These are phyloP conservation scores for Xylaria sp. DNA, from an alignment of 2,329 filamentous ascomycete species.

Conservation along the genomic window DNA sequence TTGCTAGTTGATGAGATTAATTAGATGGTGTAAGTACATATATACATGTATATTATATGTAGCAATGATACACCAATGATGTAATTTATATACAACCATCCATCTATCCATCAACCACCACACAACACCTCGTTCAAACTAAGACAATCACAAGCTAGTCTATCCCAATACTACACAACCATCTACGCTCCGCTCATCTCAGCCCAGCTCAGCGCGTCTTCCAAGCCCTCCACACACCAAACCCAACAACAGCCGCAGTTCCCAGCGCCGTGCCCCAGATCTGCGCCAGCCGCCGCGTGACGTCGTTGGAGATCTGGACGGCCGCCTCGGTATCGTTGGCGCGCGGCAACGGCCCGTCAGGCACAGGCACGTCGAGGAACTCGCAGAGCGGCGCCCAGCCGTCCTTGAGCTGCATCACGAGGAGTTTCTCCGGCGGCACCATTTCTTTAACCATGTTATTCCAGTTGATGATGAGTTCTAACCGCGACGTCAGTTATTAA, in stretches of 20 bases:
- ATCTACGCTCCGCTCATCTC: neutral
- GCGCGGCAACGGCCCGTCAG: slow-evolving; percentile 42
- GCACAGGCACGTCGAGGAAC: slow-evolving; percentile 42
- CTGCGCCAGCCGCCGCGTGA: slow-evolving; percentile 32
- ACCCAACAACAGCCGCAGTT: slow-evolving; percentile 23
- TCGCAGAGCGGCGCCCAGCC: slow-evolving; percentile 45
- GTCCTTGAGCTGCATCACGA: slow-evolving; percentile 46
- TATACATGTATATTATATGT: slow-evolving; percentile 1
- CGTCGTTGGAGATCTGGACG: slow-evolving; percentile 27
- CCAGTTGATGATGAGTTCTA: slow-evolving; percentile 34
- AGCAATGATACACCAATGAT: neutral
- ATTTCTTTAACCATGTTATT: slow-evolving; percentile 35
- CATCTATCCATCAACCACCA: neutral
- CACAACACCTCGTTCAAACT: too few species aligned
- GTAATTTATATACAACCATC: neutral
- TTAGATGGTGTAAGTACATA: neutral
- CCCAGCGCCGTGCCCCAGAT: slow-evolving; percentile 32
- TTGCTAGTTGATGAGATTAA: neutral
- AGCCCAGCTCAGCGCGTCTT: slow-evolving; percentile 26
- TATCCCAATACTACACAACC: neutral
- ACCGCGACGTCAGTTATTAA: neutral
- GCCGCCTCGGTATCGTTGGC: slow-evolving; percentile 46
- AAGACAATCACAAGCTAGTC: too few species aligned
- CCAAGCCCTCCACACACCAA: slow-evolving; percentile 29
- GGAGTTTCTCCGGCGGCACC: slow-evolving; percentile 39